Evolutionary conservation across 2,329 filamentous ascomycete species (phyloP).

Genomic region (Fusarium oxysporum): DNA sequence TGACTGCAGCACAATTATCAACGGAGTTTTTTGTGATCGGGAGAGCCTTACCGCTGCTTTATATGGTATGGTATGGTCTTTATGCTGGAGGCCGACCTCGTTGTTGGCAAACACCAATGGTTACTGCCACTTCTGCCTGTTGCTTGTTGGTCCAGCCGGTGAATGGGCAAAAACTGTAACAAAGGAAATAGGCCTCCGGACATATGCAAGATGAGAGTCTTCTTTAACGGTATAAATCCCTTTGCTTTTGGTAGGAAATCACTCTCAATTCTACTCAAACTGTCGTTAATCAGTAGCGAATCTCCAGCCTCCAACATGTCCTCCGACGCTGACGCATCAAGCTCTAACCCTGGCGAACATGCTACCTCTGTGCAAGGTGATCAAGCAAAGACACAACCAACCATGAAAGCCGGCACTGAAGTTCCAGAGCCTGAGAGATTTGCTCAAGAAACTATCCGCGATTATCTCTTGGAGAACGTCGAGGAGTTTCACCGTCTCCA

Average conservation of each 20-base stretch:
- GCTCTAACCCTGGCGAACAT: background rate
- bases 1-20: too few relatives aligned
- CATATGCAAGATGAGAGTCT: background rate
- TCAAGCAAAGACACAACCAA: rapidly evolving
- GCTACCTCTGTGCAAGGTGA: background rate
- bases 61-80: background rate
- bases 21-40: too few relatives aligned
- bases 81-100: background rate
- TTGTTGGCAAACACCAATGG: background rate
- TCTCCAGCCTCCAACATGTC: background rate
- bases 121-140: background rate
- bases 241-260: rapidly evolving
- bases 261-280: background rate
- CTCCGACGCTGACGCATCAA: background rate
- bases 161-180: background rate
- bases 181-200: background rate
- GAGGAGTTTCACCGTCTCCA: constrained; percentile 12
- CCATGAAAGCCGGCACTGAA: too few relatives aligned
- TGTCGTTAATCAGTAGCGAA: background rate
- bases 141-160: background rate
- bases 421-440: background rate
- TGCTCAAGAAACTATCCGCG: background rate
- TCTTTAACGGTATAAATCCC: background rate
- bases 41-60: background rate
- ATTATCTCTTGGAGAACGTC: constrained; percentile 4